Conservation (phyloP, 352 stramenopile species). For the Thalassiosira ordinaria region DNA sequence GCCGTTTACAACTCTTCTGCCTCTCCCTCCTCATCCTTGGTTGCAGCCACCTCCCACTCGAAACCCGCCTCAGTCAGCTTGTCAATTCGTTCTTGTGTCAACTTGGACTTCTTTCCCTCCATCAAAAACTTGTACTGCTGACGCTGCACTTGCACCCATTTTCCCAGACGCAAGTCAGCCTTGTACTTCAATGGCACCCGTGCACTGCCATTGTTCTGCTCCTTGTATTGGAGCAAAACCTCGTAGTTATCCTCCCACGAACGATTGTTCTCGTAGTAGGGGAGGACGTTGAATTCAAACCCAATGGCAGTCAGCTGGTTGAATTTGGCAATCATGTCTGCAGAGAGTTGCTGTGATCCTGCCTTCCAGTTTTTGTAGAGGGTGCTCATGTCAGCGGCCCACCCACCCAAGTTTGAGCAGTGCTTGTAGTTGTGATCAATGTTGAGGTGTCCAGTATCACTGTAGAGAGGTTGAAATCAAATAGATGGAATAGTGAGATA, state of each 20-base stretch:
- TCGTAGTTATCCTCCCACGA: slow-evolving; percentile 49
- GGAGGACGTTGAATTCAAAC: slow-evolving; percentile 40
- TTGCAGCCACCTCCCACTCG: slow-evolving; percentile 38
- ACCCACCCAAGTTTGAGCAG: slow-evolving; percentile 45
- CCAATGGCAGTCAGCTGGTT: slow-evolving; percentile 30
- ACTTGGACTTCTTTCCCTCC: slow-evolving; percentile 49
- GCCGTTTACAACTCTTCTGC: too few species aligned
- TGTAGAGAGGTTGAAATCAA: too few species aligned
- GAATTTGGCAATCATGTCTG: slow-evolving; percentile 38
- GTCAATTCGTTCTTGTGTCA: slow-evolving; percentile 54
- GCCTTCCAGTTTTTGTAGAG: slow-evolving; percentile 33
- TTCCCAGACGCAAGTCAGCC: slow-evolving; percentile 49
- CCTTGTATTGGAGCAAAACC: slow-evolving; percentile 35
- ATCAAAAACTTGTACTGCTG: slow-evolving; percentile 56
- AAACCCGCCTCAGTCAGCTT: slow-evolving; percentile 61
- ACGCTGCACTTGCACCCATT: slow-evolving; percentile 63
- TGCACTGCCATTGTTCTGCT: slow-evolving; percentile 17
- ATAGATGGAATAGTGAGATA: too few species aligned
- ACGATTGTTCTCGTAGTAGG: slow-evolving; percentile 14
- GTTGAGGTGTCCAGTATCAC: slow-evolving; percentile 16
- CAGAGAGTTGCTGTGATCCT: not conserved
- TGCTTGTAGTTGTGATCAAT: slow-evolving; percentile 31
- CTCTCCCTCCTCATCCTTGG: slow-evolving; percentile 6
- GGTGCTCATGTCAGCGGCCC: slow-evolving; percentile 36
- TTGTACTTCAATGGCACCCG: slow-evolving; percentile 45